phyloP scores from a whole-genome alignment of 2,329 filamentous ascomycete species.

The Tolypocladium amazonense region DNA sequence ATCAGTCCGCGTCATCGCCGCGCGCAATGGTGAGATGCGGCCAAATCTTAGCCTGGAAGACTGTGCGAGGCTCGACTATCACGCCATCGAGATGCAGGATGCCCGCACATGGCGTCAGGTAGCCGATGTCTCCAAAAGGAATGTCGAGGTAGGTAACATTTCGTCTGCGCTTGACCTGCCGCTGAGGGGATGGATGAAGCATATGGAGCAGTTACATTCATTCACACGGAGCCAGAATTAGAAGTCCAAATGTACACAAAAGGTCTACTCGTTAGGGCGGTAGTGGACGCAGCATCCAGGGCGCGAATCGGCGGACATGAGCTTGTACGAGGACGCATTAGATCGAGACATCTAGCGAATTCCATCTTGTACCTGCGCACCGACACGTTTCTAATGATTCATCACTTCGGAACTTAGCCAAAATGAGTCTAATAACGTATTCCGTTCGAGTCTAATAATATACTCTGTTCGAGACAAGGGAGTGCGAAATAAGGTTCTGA shows the following conservation, averaged over 20 bases:
- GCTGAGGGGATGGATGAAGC: slow-evolving; percentile 1
- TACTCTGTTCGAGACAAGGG: neutral
- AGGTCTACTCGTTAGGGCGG: too few relatives aligned
- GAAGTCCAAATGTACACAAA: neutral
- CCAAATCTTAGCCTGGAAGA: slow-evolving; percentile 5
- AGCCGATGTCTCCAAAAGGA: neutral
- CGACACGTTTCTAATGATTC: neutral
- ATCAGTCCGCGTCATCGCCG: slow-evolving; percentile 3
- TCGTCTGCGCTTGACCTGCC: slow-evolving; percentile 2
- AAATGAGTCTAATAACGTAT: neutral
- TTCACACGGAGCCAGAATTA: neutral
- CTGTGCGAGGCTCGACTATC: slow-evolving; percentile 10
- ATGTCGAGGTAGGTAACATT: neutral
- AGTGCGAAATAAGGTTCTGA: neutral
- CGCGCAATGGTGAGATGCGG: neutral
- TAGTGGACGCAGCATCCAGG: neutral
- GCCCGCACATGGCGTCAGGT: neutral
- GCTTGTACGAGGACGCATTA: neutral
- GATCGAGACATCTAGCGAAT: neutral
- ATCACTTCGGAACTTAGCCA: neutral
- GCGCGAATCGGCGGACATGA: neutral
- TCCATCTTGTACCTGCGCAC: neutral
- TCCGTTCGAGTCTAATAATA: neutral
- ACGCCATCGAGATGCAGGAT: slow-evolving; percentile 9
- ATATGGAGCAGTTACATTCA: neutral